Base-by-base conservation (phyloP, 2,329 filamentous ascomycete genomes). In the Ophiostoma sp. region DNA sequence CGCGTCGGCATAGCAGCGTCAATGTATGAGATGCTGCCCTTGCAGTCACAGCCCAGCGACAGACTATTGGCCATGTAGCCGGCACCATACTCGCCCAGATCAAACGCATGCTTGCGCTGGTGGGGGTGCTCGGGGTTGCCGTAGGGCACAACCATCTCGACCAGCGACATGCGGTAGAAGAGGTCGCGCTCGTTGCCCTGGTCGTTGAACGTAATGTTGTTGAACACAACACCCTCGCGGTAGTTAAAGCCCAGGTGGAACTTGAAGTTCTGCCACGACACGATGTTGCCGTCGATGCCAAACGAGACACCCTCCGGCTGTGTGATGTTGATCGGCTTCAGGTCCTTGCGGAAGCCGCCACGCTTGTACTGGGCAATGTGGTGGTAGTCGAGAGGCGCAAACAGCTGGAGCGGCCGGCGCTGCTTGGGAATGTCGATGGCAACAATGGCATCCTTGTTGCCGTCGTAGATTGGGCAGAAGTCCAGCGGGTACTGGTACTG, bases 211-310 rank as follows among this genome's bases (percentile, higher is more conserved):
- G 88, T 91, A 76, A 97, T 93, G 79, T 97, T 92, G 78, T 91
- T 95, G 6, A 97, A 82, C 2, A 97, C 90, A 73, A 97, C 89
- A 36, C 93, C 93, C 79, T 97, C 93, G 40, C 91, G 86, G 80
- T 97, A 95, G 82, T 96, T 97, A 85, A 97, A 97, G 38, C 93
- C 93, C 69, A 97, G 86, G 77, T 97, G 93, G 72, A 97, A 86
- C 74, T 86, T 94, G 90, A 92, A 97, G 76, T 96, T 96, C 78
- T 96, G 93, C 93, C 93, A 97, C 72, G 87, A 86, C 66, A 97
- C 84, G 63, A 86, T 85, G 11, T 92, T 81, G 1, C 91, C 91
- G 3, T 67, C 63, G 7, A 71, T 42, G 2, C 88, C 84, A 81
- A 97, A 97, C 0, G 91, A 95, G 0, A 96, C 92, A 16, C 93